Evolutionary conservation across 208 protist genomes (phyloP).

Genomic region (Leishmania mexicana): DNA sequence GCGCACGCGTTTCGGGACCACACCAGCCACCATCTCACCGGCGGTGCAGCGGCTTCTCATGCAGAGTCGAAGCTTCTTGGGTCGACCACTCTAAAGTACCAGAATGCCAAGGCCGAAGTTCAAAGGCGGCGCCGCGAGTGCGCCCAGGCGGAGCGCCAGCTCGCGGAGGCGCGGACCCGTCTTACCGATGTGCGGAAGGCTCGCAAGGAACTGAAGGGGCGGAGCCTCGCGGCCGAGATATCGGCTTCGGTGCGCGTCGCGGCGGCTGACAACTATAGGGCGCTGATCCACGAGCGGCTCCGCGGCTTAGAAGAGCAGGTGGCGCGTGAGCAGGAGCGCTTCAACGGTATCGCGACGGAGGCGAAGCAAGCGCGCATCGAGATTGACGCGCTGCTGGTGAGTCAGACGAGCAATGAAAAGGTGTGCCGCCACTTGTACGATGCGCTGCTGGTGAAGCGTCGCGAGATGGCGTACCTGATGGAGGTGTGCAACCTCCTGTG

Average conservation of each 20-base stretch:
- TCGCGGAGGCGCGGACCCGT: constrained; percentile 33
- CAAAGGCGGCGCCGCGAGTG: constrained; percentile 51
- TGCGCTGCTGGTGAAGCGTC: constrained; percentile 88
- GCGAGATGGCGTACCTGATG: constrained; percentile 93
- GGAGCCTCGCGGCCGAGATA: not conserved
- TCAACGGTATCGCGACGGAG: constrained; percentile 66
- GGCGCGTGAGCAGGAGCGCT: constrained; percentile 81
- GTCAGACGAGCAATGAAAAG: constrained; percentile 87
- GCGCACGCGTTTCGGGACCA: constrained; percentile 6
- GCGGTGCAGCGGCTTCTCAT: not conserved
- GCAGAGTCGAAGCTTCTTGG: constrained; percentile 55
- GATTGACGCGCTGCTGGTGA: constrained; percentile 91
- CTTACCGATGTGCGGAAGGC: constrained; percentile 33
- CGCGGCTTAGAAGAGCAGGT: constrained; percentile 89
- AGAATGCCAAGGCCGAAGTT: constrained; percentile 37
- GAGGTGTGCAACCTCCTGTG: constrained; percentile 89
- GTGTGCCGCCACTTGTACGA: constrained; percentile 83
- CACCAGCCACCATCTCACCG: not conserved
- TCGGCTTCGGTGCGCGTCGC: constrained; percentile 20
- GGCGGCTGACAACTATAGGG: constrained; percentile 11
- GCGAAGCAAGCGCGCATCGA: constrained; percentile 81
- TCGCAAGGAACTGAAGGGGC: constrained; percentile 16
- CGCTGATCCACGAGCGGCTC: constrained; percentile 68
- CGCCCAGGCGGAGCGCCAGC: constrained; percentile 42
- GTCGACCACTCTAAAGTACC: constrained; percentile 61